These are phyloP conservation scores for Trichodelitschia bisporula DNA, from an alignment of 495 filamentous ascomycete genomes.

Conservation along the genomic window DNA sequence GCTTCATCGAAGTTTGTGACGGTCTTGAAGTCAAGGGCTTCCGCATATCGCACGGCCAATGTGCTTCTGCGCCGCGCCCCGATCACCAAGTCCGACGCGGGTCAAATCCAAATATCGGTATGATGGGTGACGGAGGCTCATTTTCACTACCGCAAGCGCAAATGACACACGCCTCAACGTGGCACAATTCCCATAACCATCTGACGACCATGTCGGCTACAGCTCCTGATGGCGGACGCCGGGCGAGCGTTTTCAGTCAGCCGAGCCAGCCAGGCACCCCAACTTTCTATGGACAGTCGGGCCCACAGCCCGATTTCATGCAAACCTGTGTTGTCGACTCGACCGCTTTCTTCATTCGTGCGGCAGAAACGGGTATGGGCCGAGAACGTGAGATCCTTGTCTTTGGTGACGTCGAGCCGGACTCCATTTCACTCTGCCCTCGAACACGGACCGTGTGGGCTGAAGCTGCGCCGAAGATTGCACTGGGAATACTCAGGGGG, in stretches of 20 bases:
- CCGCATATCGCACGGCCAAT: slow-evolving; percentile 67
- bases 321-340: slow-evolving; percentile 32
- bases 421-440: slow-evolving; percentile 57
- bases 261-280: slow-evolving; percentile 9
- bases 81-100: slow-evolving; percentile 12
- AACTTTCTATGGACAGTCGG: not conserved
- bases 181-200: no score
- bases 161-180: no score
- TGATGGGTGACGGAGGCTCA: not conserved
- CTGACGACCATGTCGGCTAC: not conserved
- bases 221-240: not conserved
- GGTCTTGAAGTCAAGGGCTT: slow-evolving; percentile 57
- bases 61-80: slow-evolving; percentile 37
- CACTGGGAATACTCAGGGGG: slow-evolving; percentile 36
- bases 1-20: slow-evolving; percentile 67
- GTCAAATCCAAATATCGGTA: slow-evolving; percentile 9
- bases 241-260: not conserved
- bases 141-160: no score
- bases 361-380: slow-evolving; percentile 16
- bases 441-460: slow-evolving; percentile 60
- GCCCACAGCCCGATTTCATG: not conserved
- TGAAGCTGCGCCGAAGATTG: slow-evolving; percentile 64
- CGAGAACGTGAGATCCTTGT: slow-evolving; percentile 44
- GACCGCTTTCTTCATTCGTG: slow-evolving; percentile 76
- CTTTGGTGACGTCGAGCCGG: slow-evolving; percentile 89